A percentile compares a stretch with the other conserved stretches of the same genome.
These are phyloP conservation scores for Cryptosporidium sp. DNA, from an alignment of 169 alveolate species.

Conservation along the genomic window DNA sequence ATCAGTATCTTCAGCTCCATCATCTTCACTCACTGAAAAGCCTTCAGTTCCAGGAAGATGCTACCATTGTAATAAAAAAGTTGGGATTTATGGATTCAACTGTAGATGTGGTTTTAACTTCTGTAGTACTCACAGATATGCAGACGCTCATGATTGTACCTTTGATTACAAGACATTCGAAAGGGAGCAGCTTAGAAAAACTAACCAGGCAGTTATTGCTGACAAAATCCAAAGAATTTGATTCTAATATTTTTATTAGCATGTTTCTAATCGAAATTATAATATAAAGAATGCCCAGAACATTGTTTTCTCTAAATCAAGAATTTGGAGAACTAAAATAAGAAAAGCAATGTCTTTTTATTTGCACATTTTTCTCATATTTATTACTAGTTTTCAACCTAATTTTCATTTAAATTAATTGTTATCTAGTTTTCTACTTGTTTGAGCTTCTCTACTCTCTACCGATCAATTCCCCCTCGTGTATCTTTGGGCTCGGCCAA, in stretches of 20 bases:
- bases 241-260: background rate
- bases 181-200: slow-evolving; percentile 87
- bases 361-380: background rate
- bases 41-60: slow-evolving; percentile 85
- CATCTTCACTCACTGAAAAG: slow-evolving; percentile 1
- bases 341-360: slow-evolving; percentile 29
- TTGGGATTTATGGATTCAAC: slow-evolving; percentile 91
- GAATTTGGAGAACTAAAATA: background rate
- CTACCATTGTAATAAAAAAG: slow-evolving; percentile 87
- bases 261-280: slow-evolving; percentile 6
- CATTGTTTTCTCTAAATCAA: background rate
- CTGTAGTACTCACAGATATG: slow-evolving; percentile 93
- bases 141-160: slow-evolving; percentile 92
- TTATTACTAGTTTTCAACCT: slow-evolving; percentile 23
- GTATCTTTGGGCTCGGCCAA: background rate
- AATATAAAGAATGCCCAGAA: background rate
- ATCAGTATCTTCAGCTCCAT: slow-evolving; percentile 14
- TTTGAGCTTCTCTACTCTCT: background rate
- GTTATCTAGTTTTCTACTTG: slow-evolving; percentile 10
- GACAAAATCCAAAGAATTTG: slow-evolving; percentile 90
- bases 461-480: no score
- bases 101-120: slow-evolving; percentile 92
- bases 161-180: slow-evolving; percentile 91
- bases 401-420: slow-evolving; percentile 23
- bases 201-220: slow-evolving; percentile 89